phyloP scores from a whole-genome alignment of 257 asterid genomes.

The Solanum pennellii region DNA sequence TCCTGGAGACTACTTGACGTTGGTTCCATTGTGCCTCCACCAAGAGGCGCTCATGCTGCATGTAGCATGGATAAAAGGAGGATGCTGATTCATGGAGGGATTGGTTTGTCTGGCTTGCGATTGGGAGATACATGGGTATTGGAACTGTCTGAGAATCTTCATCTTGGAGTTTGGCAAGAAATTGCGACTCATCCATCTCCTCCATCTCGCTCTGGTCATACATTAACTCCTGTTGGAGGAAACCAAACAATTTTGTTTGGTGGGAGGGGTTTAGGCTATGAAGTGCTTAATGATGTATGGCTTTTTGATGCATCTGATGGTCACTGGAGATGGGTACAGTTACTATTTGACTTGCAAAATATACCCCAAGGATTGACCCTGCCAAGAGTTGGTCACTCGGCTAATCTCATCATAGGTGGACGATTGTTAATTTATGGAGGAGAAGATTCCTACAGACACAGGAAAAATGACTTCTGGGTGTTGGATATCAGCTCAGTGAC shows the following conservation, averaged over 20 bases:
- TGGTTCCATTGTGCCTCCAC: constrained; percentile 42
- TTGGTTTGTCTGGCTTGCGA: constrained; percentile 51
- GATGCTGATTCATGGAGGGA: constrained; percentile 84
- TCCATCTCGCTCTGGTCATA: constrained; percentile 82
- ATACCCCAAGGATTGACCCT: constrained; percentile 55
- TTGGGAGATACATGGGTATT: constrained; percentile 75
- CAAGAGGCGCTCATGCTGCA: constrained; percentile 93
- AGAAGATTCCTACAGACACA: constrained; percentile 57
- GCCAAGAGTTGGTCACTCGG: constrained; percentile 91
- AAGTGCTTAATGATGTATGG: constrained; percentile 76
- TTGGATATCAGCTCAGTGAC: constrained; percentile 43
- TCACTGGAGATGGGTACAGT: constrained; percentile 50
- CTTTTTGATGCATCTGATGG: constrained; percentile 37
- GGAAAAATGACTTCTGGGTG: constrained; percentile 84
- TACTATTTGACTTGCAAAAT: constrained; percentile 34
- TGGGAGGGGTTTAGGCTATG: constrained; percentile 70
- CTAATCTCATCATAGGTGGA: constrained; percentile 65
- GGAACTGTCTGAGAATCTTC: constrained; percentile 47
- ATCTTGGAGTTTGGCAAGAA: constrained; percentile 56
- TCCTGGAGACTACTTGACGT: constrained; percentile 69
- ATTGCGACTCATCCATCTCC: constrained; percentile 44
- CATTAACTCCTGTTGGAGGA: constrained; percentile 53
- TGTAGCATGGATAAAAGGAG: constrained; percentile 42
- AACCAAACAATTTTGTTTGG: constrained; percentile 54
- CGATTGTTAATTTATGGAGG: constrained; percentile 77